Evolutionary conservation across 2,329 filamentous ascomycete genomes (phyloP).

Genomic region (Diaporthe sp.): DNA sequence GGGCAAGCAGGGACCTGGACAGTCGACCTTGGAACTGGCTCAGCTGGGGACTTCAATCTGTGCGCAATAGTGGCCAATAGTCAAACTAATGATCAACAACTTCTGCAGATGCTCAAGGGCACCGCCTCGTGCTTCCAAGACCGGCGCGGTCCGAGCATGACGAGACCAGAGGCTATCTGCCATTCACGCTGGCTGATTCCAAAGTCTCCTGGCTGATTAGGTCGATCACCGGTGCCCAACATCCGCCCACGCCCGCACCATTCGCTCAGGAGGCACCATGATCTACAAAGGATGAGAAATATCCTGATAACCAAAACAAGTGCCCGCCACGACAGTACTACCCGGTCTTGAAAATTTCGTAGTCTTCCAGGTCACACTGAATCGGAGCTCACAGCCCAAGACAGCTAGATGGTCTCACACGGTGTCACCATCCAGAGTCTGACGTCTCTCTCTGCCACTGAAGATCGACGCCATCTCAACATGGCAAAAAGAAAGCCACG

Average conservation of each 20-base stretch:
- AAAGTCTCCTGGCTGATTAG: not conserved
- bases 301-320: not conserved
- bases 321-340: not conserved
- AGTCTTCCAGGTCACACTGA: not conserved
- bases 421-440: not conserved
- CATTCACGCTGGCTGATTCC: not conserved
- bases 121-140: conserved; percentile 18
- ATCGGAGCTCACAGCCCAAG: conserved; percentile 4
- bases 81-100: conserved; percentile 22
- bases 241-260: not conserved
- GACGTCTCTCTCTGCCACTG: conserved; percentile 5
- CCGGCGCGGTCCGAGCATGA: conserved; percentile 32
- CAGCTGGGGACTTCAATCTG: not conserved
- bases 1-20: not conserved
- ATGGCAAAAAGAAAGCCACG: not conserved
- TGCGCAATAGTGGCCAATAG: conserved; percentile 7
- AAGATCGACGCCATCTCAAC: conserved; percentile 8
- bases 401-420: conserved; percentile 22
- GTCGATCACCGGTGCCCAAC: not conserved
- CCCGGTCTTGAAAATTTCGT: not conserved
- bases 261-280: not conserved
- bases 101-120: conserved; percentile 14
- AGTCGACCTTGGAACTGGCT: not conserved
- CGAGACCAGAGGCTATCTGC: not conserved
- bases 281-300: not conserved